Evolutionary conservation across 345 rosid genomes (phyloP).

Genomic region (Eucalyptus brandiana): DNA sequence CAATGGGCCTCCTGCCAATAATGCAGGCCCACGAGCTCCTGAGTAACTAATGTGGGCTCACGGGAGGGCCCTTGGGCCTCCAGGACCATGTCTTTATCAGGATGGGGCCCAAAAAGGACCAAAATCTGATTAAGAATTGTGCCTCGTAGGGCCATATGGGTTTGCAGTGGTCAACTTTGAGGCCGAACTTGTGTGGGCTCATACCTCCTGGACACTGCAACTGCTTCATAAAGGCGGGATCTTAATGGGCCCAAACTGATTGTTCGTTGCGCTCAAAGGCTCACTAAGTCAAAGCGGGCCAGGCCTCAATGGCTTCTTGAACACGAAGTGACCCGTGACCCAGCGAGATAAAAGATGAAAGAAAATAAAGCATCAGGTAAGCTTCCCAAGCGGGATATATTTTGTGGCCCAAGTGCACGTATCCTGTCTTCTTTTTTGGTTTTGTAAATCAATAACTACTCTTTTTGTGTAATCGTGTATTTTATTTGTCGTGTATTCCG

Average conservation of each 20-base stretch:
- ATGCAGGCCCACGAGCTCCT: neutral
- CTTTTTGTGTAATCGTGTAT: neutral
- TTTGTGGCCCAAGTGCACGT: neutral
- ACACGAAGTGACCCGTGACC: neutral
- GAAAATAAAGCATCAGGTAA: too few species aligned
- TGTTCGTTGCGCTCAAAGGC: neutral
- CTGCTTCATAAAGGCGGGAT: neutral
- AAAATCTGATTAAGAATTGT: neutral
- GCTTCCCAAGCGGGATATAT: neutral
- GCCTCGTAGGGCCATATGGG: neutral
- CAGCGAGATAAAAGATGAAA: too few species aligned
- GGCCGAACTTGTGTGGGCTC: neutral
- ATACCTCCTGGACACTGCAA: neutral
- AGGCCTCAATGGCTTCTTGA: neutral
- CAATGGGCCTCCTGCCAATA: neutral
- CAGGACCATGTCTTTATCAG: neutral
- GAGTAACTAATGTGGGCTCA: neutral
- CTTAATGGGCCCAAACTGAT: neutral
- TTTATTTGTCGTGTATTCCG: neutral
- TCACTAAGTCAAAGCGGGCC: neutral
- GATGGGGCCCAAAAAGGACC: neutral
- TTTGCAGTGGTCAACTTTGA: neutral
- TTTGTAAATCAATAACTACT: neutral
- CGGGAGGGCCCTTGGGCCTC: neutral
- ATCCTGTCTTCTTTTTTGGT: neutral